phyloP scores from a whole-genome alignment of 2,329 filamentous ascomycete species.

The Emergomyces pasteurianus region DNA sequence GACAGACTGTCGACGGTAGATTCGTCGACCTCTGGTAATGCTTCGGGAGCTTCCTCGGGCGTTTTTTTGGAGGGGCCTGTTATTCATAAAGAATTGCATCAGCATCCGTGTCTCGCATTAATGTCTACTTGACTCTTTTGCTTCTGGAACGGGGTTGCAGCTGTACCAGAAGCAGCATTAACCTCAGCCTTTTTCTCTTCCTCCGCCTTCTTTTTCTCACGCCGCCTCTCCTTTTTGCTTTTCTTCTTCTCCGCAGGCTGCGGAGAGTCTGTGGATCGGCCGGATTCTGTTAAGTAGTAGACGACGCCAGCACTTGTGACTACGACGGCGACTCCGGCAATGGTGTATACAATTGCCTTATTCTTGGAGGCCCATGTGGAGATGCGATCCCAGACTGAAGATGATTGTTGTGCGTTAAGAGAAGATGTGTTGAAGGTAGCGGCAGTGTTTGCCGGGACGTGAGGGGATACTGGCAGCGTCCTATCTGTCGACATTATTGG shows the following conservation, averaged over 20 bases:
- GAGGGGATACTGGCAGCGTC: background rate
- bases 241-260: slow-evolving; percentile 48
- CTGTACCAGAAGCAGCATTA: slow-evolving; percentile 24
- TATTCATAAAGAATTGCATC: background rate
- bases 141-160: slow-evolving; percentile 14
- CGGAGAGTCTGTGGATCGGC: slow-evolving; percentile 23
- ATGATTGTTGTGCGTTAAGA: slow-evolving; percentile 2
- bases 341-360: slow-evolving; percentile 89
- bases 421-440: slow-evolving; percentile 1
- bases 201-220: slow-evolving; percentile 61
- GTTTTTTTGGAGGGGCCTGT: background rate
- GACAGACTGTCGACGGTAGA: slow-evolving; percentile 36
- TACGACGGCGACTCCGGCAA: slow-evolving; percentile 86
- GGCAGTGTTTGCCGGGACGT: background rate
- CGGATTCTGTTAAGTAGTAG: slow-evolving; percentile 63
- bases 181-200: slow-evolving; percentile 41
- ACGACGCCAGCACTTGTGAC: slow-evolving; percentile 83
- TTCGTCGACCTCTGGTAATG: slow-evolving; percentile 54
- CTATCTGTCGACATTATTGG: slow-evolving; percentile 2
- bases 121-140: background rate
- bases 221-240: slow-evolving; percentile 82
- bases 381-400: slow-evolving; percentile 66
- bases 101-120: background rate
- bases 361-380: slow-evolving; percentile 89
- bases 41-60: slow-evolving; percentile 44